phyloP scores from a whole-genome alignment of 345 rosid genomes.

The Citrus unshiu region DNA sequence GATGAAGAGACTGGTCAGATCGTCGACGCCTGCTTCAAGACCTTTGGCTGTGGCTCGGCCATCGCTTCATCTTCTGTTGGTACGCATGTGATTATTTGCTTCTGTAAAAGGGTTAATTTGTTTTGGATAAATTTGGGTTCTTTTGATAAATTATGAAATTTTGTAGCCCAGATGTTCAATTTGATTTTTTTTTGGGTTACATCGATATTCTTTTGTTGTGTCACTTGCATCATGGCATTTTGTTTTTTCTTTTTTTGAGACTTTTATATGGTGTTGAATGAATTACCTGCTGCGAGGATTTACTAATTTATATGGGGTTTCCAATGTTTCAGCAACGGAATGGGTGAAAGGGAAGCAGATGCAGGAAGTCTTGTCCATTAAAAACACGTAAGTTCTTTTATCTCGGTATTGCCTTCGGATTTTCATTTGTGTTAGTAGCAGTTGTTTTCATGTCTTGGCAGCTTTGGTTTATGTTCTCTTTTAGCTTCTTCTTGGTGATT shows the following conservation, averaged over 20 bases:
- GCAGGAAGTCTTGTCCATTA: conserved; percentile 87
- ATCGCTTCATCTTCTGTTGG: conserved; percentile 98
- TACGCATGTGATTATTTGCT: conserved; percentile 37
- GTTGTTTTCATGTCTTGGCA: neutral
- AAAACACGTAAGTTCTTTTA: conserved; percentile 69
- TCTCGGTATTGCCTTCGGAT: neutral
- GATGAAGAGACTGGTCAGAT: conserved; percentile 84
- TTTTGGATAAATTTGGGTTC: conserved; percentile 21
- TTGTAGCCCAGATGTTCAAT: neutral
- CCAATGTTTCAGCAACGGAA: conserved; percentile 64
- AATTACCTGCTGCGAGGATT: neutral
- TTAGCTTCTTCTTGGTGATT: no score
- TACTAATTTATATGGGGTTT: neutral
- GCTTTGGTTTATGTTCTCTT: neutral
- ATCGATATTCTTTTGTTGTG: neutral
- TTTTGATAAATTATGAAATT: no score
- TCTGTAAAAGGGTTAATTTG: conserved; percentile 42
- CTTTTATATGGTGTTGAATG: neutral
- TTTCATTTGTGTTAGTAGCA: neutral
- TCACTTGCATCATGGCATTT: neutral
- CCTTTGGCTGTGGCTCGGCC: conserved; percentile 98
- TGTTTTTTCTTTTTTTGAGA: neutral
- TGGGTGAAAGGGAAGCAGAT: conserved; percentile 98
- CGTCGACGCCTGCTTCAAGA: conserved; percentile 90
- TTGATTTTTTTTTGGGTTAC: neutral